Evolutionary conservation across 345 rosid genomes (phyloP), one percentile per base, ranked within the genome.

Genomic region (Raphanus sativus): DNA sequence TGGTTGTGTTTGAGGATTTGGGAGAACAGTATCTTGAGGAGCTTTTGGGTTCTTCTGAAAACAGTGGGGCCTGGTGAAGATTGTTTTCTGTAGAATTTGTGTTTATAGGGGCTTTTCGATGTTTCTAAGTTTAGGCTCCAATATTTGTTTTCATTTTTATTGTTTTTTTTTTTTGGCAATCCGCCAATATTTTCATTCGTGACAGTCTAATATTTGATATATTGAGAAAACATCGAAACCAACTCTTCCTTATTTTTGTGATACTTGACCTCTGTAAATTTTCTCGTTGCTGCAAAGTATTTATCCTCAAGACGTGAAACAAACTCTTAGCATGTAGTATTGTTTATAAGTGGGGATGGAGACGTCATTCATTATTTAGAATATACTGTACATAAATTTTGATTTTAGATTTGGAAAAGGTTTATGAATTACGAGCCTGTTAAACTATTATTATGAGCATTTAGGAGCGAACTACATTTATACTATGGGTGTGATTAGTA

Each of bases 1-100:
- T 81, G 12, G 83, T 91, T 70, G 92, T 89, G 4, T 76, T 91
- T 40, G 96, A 94, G 82, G 98, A 94, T 85, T 84, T 88, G 73
- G 97, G 97, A 32, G 76, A 87, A 25, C 89, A 94, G 77, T 90
- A 83, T 50, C 86, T 94, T 76, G 97, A 94, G 50, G 70, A 90
- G 55, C 86, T 94, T 25, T 67, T 91, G 74, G 81, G 63, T 52
- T 79, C 87, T 15, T 84, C 86, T 66, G 76, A 85, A 61, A 79
- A 25, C 61, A 75, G 71, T 62, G 58, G 71, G 52, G 72, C 77
- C 36, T 77, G 80, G 81, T 86, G 75, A 81, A 75, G 65, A 69
- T 13, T 10, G 17, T 50, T 50, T 74, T 52, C n/a, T 32, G 16
- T 33, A 29, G 6, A 24, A 62, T 28, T 34, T 74, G 69, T 62